Base-by-base conservation (phyloP, 2,329 filamentous ascomycete genomes). In the Aureobasidium sp. region DNA sequence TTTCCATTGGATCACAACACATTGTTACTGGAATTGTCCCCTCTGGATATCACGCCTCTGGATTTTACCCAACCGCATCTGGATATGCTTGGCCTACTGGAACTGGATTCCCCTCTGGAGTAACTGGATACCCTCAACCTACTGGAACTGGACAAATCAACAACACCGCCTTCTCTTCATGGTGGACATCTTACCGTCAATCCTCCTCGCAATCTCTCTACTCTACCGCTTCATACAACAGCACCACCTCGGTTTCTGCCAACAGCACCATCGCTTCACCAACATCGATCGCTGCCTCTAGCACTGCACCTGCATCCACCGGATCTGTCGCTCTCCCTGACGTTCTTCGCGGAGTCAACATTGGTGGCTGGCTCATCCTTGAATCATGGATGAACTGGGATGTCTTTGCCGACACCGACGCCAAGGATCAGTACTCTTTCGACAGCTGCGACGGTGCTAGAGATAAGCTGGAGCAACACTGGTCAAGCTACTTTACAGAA, bases 401-500 rank as follows among this genome's bases (percentile, higher is more conserved):
- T 11, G 31, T 73, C n/a, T 75, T 77, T 67, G 60, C 67, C 2
- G 69, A 69, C 40, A 58, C 53, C 7, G 62, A 65, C 27, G 73
- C 71, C 9, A 64, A 47, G 6, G 74, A 76, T 49, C 73, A 77
- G 62, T 75, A 65, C 55, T 71, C 69, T 7, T 75, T 76, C 60
- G 74, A 75, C 47, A 57, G 58, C 7, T 70, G 69, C 4, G 51
- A 63, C 2, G 68, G 67, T n/a, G 77, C 78, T 3, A 64, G 70
- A 50, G 67, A 65, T 0, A 66, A 67, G 35, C 67, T 75, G 19
- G 62, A 73, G 45, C 47, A 67, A 19, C 73, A 74, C 57, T 74
- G 73, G 73, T 66, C 64, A 37, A 69, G 60, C 21, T 75, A 68
- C 62, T 75, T 77, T 65, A 77, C 71, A 25, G 69, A 76, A 59